phyloP scores from a whole-genome alignment of 768 basidiomycete species.

The Galerina sulciceps region DNA sequence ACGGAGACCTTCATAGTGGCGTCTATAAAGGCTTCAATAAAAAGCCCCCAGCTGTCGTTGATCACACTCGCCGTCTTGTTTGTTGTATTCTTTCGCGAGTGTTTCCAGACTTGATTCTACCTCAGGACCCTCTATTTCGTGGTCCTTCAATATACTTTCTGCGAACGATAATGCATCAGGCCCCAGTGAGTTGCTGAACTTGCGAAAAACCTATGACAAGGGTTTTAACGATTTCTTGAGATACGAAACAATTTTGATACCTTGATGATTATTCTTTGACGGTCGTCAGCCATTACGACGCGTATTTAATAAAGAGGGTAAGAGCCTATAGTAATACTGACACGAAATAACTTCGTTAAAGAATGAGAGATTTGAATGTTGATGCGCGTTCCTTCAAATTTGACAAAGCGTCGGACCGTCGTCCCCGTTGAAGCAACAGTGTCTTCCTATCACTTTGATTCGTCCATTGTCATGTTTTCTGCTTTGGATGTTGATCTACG shows the following conservation, averaged over 20 bases:
- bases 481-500: constrained; percentile 75
- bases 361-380: too few species aligned
- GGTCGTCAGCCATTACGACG: constrained; percentile 45
- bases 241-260: constrained; percentile 21
- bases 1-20: constrained; percentile 83
- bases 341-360: too few species aligned
- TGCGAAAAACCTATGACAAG: constrained; percentile 71
- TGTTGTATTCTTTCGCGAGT: constrained; percentile 86
- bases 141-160: constrained; percentile 70
- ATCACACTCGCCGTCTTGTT: constrained; percentile 72
- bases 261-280: constrained; percentile 55
- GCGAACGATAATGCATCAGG: constrained; percentile 76
- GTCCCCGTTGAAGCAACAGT: background rate
- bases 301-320: background rate
- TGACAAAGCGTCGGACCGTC: background rate
- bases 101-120: constrained; percentile 78
- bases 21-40: constrained; percentile 45
- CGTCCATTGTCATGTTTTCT: constrained; percentile 54
- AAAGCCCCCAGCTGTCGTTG: background rate
- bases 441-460: background rate
- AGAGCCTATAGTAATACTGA: too few species aligned
- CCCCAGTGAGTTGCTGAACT: constrained; percentile 86
- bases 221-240: background rate
- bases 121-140: constrained; percentile 73
- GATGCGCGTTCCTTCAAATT: too few species aligned